Percentiles rank a stretch among this genome's conserved stretches.
Evolutionary conservation across 148 eudicot genomes (phyloP).

Genomic region (Amaranthus palmeri): DNA sequence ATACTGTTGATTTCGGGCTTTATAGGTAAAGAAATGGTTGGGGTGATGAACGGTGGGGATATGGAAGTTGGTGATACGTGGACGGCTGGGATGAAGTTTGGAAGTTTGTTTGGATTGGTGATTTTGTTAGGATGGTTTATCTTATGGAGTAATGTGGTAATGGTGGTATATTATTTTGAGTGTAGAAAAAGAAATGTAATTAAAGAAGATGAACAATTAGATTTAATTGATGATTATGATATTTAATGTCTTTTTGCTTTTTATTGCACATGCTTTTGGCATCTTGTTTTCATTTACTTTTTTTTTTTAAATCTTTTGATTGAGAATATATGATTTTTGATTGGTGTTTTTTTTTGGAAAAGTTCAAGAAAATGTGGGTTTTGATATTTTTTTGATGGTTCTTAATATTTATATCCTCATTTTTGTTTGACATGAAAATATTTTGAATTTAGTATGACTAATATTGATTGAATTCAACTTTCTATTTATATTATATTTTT

Average conservation of each 20-base stretch:
- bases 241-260: background rate
- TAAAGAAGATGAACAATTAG: slow-evolving; percentile 1
- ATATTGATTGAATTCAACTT: too few species aligned
- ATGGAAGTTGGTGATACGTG: background rate
- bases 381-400: too few species aligned
- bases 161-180: slow-evolving; percentile 27
- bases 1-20: background rate
- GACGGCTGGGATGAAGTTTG: slow-evolving; percentile 28
- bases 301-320: too few species aligned
- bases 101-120: slow-evolving; percentile 21
- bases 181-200: slow-evolving; percentile 22
- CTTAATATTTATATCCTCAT: too few species aligned
- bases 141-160: slow-evolving; percentile 30
- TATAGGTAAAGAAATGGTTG: slow-evolving; percentile 18
- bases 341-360: too few species aligned
- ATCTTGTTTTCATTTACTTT: too few species aligned
- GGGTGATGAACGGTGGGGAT: slow-evolving; percentile 25
- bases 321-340: too few species aligned
- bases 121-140: slow-evolving; percentile 25
- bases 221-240: slow-evolving; percentile 1
- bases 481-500: too few species aligned
- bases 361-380: too few species aligned
- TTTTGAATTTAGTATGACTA: too few species aligned
- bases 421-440: too few species aligned
- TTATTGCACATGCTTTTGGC: too few species aligned